Evolutionary conservation across 768 basidiomycete species (phyloP), one percentile per base, ranked within the genome.

Genomic region (Suillus ampliporus): DNA sequence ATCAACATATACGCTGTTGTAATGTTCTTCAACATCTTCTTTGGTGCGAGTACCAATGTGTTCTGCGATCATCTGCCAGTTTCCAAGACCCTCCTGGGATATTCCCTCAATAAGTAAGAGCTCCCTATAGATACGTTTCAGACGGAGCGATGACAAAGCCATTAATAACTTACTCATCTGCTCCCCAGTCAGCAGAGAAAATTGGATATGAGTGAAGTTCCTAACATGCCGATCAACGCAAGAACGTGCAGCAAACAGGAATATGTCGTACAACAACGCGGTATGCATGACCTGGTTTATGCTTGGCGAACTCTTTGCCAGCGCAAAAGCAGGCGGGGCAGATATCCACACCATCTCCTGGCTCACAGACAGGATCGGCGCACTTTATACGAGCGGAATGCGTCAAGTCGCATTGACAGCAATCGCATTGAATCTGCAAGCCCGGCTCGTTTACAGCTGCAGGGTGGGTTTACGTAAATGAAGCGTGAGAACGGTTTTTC

Each of bases 341-440:
- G 5, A 99, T 83, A 74, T 99, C 97, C 61, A 97, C 89, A 19
- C 95, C 95, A 48, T 89, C 86, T 28, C 86, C 83, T 3, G 86
- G 84, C 57, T 87, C 89, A 59, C 92, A 95, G 44, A 78, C 80
- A 6, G 86, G 84, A 75, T 93, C 91, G 37, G 97, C 96, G 73
- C 97, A 99, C 77, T 96, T 95, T 73, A 99, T 94, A 65, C 96
- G 91, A 65, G 97, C 88, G n/a, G 93, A 93, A 73, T 98, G 95
- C 4, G 97, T 98, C 67, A 99, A 84, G 78, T 99, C 95, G 77
- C 88, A 86, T 65, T 79, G 80, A 76, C 96, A 97, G 15, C 86
- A 77, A 74, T 95, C 94, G 79, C 94, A 96, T 67, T 89, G 84
- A 67, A 92, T 91, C 71, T 92, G 89, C 40, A 90, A 80, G 63